Conservation (phyloP, 257 asterid genomes). For the Henckelia pumila region DNA sequence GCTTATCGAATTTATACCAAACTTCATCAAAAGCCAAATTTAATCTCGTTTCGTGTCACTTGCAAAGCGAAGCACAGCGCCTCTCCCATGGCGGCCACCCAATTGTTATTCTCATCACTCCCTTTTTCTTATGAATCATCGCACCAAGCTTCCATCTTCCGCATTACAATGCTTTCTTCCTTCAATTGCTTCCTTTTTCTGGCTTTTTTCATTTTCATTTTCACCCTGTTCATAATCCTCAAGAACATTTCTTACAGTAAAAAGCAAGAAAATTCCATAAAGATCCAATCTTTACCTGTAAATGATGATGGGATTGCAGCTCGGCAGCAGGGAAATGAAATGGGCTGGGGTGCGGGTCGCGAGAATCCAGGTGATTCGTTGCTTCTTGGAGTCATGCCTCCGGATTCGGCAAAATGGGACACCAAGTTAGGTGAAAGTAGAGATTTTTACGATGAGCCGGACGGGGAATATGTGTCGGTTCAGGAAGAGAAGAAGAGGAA, state of each 20-base stretch:
- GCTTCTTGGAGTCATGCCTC: constrained; percentile 62
- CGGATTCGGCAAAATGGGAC: constrained; percentile 53
- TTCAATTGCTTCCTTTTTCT: constrained; percentile 37
- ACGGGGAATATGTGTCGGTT: constrained; percentile 39
- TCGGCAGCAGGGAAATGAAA: constrained; percentile 25
- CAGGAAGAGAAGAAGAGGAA: constrained; percentile 45
- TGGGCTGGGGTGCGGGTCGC: constrained; percentile 36
- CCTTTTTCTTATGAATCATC: constrained; percentile 25
- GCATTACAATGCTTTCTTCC: constrained; percentile 31
- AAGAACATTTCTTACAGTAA: constrained; percentile 22
- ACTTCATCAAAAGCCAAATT: too few species aligned
- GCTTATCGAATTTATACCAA: too few species aligned
- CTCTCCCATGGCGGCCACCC: constrained; percentile 52
- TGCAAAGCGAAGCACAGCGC: background rate
- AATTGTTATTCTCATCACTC: constrained; percentile 25
- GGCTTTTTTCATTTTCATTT: constrained; percentile 37
- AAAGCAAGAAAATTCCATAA: constrained; percentile 17
- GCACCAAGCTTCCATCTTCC: constrained; percentile 26
- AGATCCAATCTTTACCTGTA: constrained; percentile 38
- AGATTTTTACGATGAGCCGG: constrained; percentile 36
- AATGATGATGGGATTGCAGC: constrained; percentile 24
- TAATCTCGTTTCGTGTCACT: too few species aligned
- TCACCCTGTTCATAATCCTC: constrained; percentile 41
- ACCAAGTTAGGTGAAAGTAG: constrained; percentile 30
- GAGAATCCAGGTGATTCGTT: constrained; percentile 38